Evolutionary conservation across 148 eudicot genomes (phyloP), one percentile per base, ranked within the genome.

Genomic region (Polygonum maritimum): DNA sequence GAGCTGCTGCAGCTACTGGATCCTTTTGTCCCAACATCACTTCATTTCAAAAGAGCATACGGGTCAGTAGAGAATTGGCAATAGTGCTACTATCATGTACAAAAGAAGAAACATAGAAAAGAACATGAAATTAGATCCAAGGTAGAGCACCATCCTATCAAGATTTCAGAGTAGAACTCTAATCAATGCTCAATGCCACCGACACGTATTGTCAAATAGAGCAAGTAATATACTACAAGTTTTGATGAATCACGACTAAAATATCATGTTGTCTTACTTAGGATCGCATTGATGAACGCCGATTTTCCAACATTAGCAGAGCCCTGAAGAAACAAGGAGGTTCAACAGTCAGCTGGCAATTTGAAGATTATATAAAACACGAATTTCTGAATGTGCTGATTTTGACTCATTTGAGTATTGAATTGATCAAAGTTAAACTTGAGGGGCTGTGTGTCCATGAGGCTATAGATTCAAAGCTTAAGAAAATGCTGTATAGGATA

Each of bases 231-330:
- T 12, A 33, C 69, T 31, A 26, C 41, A 67, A 26, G 19, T 35
- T 57, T 35, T 11, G 45, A n/a, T n/a, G 47, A 80, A 57, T 21
- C 48, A 31, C 48, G 74, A 72, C 33, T 62, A 45, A 73, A 22
- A 22, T 76, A 26, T 47, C 7, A 49, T 69, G 44, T 6, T 67
- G 19, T 58, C 97, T 88, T 92, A 95, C 98, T 89, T 55, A 95
- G 82, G 36, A 92, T 26, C 18, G 98, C 94, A 84, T 84, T 95
- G 82, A 95, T 92, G 78, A 95, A 95, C 12, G 98, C 98, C 41
- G 98, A 95, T 86, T 95, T 95, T 76, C 98, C 98, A 79, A 95
- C 98, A 83, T 95, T 95, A 75, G 98, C 98, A 51, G 94, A 83
- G 55, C 99, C 99, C 99, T 95, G 82, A 40, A 79, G 39, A 41